Evolutionary conservation across 148 eudicot genomes (phyloP), one percentile per base, ranked within the genome.

Genomic region (Fagopyrum homotropicum): DNA sequence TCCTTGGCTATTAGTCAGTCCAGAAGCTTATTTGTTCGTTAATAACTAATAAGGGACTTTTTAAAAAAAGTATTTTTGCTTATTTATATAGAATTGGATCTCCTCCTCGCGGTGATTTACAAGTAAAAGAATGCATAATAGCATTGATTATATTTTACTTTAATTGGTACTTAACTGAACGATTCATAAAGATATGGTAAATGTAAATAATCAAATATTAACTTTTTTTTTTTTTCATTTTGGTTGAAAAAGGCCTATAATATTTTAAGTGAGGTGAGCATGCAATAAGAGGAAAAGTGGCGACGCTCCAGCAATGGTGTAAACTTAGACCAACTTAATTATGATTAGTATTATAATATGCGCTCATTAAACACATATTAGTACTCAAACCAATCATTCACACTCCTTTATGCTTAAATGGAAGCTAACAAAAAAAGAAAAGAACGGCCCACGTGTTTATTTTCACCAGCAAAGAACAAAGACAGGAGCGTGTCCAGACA

Each of bases 401-500:
- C 74, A 77, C 79, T 44, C 35, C 73, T 55, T 56, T 49, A 11
- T 35, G 63, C 22, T 55, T n/a, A 55, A 55, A 55, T 17, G 22
- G 22, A 55, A 55, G 60, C 60, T 55, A 55, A 55, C 19, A 55
- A 55, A 55, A 54, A 55, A 16, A 55, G 60, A 63, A 63, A 11
- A 63, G 45, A 63, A 63, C 69, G 69, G 69, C 69, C 69, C 69
- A 63, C 69, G 69, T 63, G 43, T 12, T 63, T 30, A 29, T 77
- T 57, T 57, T 22, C n/a, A 29, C n/a, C 57, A 19, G 29, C 9
- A 19, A 56, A 57, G 12, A 57, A 57, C 29, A 17, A 57, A 57
- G 30, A 22, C 9, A 22, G 63, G 79, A 80, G 81, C 85, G 83
- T 69, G 50, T 5, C 17, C 9, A 63, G 55, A 77, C 81, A 83